Evolutionary conservation across 441 rosid species (phyloP), one percentile per base, ranked within the genome.

Genomic region (Sinapis alba): DNA sequence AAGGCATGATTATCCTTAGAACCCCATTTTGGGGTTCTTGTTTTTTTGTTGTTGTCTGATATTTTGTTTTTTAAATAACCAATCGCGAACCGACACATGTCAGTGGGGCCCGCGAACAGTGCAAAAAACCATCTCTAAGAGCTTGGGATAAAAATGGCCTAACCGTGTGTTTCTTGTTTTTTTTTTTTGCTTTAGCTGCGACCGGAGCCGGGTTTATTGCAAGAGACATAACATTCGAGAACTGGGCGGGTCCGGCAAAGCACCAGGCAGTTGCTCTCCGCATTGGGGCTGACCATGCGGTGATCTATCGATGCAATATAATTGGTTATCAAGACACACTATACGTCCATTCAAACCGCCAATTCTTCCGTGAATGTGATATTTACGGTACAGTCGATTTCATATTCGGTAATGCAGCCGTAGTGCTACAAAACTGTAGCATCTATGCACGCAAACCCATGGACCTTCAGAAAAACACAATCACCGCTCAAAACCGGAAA

Each of bases 211-310:
- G 99, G 0, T 95, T 95, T 51, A 90, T 95, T 3, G 97, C 94
- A 4, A 85, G 96, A 8, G 98, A 89, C 89, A 90, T 93, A 15
- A 89, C 97, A 16, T 95, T 95, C 13, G 83, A 85, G 79, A 95
- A 95, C 50, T 84, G 68, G 66, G 99, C 99, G 0, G 99, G 99
- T 8, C 95, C 98, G 0, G 81, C 67, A 0, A 93, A 89, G 87
- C 99, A 95, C 74, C 99, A 93, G 26, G 99, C 99, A 0, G 99
- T 95, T 24, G 99, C 99, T 1, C 97, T 95, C 67, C 91, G 99
- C 0, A 53, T 93, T 1, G 97, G 98, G 0, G 92, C 98, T 0
- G 99, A 95, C 83, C 97, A 91, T n/a, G 90, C 95, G 0, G 99
- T 89, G 26, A 84, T 95, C 26, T 93, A 88, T 43, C 73, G 89